Percentiles rank a stretch among this genome's conserved stretches.
Evolutionary conservation across 371 early-diverging fungal genomes (phyloP).

Genomic region (Syncephalastrum sp.): DNA sequence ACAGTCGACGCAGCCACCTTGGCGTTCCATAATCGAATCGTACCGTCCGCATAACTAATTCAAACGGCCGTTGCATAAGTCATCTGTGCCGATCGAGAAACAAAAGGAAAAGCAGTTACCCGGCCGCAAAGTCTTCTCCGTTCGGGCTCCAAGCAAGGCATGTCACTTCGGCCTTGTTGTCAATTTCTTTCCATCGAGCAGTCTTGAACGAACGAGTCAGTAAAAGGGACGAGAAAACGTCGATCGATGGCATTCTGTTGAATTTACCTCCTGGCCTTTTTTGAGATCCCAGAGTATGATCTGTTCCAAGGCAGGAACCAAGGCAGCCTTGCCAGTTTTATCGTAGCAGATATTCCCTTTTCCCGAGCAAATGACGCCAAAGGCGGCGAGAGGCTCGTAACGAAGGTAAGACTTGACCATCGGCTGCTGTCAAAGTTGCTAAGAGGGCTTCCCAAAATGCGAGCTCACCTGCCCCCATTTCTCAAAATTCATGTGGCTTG

Average conservation of each 20-base stretch:
- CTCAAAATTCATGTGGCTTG: too few relatives aligned
- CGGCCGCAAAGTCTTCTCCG: conserved; percentile 75
- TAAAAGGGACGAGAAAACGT: neutral
- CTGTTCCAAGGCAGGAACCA: conserved; percentile 83
- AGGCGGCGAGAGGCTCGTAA: conserved; percentile 73
- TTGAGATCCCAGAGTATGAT: conserved; percentile 86
- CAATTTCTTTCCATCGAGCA: conserved; percentile 72
- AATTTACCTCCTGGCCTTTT: conserved; percentile 70
- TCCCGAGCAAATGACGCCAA: conserved; percentile 83
- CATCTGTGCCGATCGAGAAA: neutral
- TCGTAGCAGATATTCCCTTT: conserved; percentile 72
- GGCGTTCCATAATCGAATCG: conserved; percentile 73
- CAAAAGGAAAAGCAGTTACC: conserved; percentile 46
- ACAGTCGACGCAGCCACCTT: conserved; percentile 48
- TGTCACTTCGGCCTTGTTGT: conserved; percentile 80
- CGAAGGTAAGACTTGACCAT: conserved; percentile 85
- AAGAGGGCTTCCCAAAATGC: too few relatives aligned
- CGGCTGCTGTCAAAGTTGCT: neutral
- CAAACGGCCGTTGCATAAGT: neutral
- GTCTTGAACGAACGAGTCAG: conserved; percentile 30
- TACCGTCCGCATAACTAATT: conserved; percentile 75
- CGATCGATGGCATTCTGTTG: conserved; percentile 4
- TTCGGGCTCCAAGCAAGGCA: conserved; percentile 68
- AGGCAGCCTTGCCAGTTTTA: conserved; percentile 64
- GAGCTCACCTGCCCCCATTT: too few relatives aligned